Percentiles rank a stretch among this genome's conserved stretches.
Evolutionary conservation across 2,329 filamentous ascomycete species (phyloP).

Genomic region (Cercospora nicotianae): DNA sequence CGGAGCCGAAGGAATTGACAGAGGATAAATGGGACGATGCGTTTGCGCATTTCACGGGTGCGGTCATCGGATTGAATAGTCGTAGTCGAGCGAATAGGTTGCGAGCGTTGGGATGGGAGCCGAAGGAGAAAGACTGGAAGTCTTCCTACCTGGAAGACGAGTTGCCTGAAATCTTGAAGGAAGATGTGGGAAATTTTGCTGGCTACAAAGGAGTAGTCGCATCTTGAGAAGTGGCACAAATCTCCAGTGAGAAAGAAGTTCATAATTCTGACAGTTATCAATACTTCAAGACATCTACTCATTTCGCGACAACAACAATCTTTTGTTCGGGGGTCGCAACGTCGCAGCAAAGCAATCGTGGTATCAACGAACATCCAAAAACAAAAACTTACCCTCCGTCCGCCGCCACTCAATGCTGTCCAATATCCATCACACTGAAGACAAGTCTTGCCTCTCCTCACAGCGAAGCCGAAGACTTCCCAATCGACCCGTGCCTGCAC

Average conservation of each 20-base stretch:
- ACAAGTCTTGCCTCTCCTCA: neutral
- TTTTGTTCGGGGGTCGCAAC: neutral
- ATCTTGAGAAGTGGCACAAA: constrained; percentile 2
- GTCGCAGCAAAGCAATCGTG: constrained; percentile 6
- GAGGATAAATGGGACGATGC: constrained; percentile 44
- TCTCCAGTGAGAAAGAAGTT: neutral
- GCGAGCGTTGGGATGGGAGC: constrained; percentile 48
- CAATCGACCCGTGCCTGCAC: neutral
- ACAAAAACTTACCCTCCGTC: neutral
- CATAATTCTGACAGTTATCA: neutral
- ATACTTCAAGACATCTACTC: constrained; percentile 6
- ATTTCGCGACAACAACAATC: neutral
- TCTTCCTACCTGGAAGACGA: constrained; percentile 47
- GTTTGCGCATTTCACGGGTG: constrained; percentile 41
- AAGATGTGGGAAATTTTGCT: constrained; percentile 32
- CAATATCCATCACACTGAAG: neutral
- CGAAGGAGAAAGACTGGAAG: constrained; percentile 46
- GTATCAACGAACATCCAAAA: constrained; percentile 8
- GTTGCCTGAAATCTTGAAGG: constrained; percentile 40
- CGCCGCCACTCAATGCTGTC: neutral
- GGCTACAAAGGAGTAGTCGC: constrained; percentile 25
- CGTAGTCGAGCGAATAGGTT: constrained; percentile 48
- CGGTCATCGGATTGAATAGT: constrained; percentile 47
- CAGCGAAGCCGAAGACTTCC: neutral
- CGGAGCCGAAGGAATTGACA: constrained; percentile 41